A percentile compares a stretch with the other conserved stretches of the same genome.
Evolutionary conservation across 2,329 filamentous ascomycete genomes (phyloP).

Genomic region (Epichloe festucae): DNA sequence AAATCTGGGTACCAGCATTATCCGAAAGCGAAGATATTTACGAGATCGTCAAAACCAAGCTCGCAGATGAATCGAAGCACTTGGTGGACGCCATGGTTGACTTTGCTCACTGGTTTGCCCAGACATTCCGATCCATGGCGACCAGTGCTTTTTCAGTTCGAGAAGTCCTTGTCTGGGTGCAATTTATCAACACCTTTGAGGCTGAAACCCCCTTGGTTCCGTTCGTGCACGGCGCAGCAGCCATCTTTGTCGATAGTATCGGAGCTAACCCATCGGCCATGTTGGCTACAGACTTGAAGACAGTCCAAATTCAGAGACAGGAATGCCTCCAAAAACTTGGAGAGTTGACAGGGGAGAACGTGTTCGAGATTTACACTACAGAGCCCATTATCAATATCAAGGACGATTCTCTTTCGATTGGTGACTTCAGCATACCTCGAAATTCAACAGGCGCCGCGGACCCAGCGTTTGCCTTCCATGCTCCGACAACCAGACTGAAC

Average conservation of each 20-base stretch:
- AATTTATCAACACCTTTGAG: slow-evolving; percentile 67
- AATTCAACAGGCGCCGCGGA: slow-evolving; percentile 25
- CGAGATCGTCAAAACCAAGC: slow-evolving; percentile 71
- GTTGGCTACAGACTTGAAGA: slow-evolving; percentile 56
- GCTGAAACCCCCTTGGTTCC: slow-evolving; percentile 31
- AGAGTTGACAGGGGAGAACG: slow-evolving; percentile 49
- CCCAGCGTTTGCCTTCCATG: slow-evolving; percentile 53
- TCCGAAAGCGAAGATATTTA: slow-evolving; percentile 76
- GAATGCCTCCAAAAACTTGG: slow-evolving; percentile 63
- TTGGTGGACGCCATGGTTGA: slow-evolving; percentile 60
- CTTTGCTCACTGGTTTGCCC: slow-evolving; percentile 89
- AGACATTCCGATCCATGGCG: slow-evolving; percentile 61
- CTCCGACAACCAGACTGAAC: slow-evolving; percentile 81
- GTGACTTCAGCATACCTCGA: slow-evolving; percentile 56
- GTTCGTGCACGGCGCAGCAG: slow-evolving; percentile 73
- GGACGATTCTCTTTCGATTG: slow-evolving; percentile 46
- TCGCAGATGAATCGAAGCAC: slow-evolving; percentile 40
- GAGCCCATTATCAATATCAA: slow-evolving; percentile 45
- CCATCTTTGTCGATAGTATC: slow-evolving; percentile 91
- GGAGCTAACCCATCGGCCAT: slow-evolving; percentile 90
- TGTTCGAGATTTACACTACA: slow-evolving; percentile 51
- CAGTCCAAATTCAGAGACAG: slow-evolving; percentile 57
- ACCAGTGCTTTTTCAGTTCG: slow-evolving; percentile 76
- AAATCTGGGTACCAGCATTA: slow-evolving; percentile 92
- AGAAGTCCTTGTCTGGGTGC: slow-evolving; percentile 85